These are phyloP conservation scores for Solanum arcanum DNA, from an alignment of 257 asterid genomes.

Conservation along the genomic window DNA sequence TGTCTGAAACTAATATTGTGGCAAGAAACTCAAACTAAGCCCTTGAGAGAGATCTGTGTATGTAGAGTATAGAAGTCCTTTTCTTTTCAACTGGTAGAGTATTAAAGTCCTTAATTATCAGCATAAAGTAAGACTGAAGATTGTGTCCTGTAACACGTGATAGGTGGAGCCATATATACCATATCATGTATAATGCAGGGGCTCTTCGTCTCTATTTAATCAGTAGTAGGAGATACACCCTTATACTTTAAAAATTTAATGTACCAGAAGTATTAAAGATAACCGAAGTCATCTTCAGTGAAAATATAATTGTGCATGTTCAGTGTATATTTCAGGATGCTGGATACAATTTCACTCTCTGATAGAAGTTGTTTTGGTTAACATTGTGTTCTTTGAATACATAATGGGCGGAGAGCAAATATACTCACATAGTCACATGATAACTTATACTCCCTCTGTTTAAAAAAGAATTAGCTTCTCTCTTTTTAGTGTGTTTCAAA, in stretches of 20 bases:
- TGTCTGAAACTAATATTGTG: neutral
- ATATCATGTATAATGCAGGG: neutral
- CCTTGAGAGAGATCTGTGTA: neutral
- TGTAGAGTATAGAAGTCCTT: neutral
- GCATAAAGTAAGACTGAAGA: neutral
- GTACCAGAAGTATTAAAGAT: neutral
- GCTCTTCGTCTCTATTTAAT: neutral
- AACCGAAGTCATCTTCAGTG: neutral
- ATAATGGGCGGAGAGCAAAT: neutral
- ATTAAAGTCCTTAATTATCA: neutral
- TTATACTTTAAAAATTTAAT: neutral
- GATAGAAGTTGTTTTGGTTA: neutral
- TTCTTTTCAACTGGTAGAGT: neutral
- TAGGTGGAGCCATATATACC: neutral
- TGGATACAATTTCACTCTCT: neutral
- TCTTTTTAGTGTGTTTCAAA: neutral
- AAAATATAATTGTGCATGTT: neutral
- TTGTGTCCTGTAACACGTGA: neutral
- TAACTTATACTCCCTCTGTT: neutral
- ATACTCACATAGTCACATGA: neutral
- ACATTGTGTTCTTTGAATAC: neutral
- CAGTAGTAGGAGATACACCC: neutral
- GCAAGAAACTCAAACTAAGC: neutral
- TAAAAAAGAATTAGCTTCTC: neutral
- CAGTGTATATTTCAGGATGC: neutral